These are phyloP conservation scores for Aotearoamyces nothofagi DNA, from an alignment of 2,329 filamentous ascomycete genomes.

Conservation along the genomic window DNA sequence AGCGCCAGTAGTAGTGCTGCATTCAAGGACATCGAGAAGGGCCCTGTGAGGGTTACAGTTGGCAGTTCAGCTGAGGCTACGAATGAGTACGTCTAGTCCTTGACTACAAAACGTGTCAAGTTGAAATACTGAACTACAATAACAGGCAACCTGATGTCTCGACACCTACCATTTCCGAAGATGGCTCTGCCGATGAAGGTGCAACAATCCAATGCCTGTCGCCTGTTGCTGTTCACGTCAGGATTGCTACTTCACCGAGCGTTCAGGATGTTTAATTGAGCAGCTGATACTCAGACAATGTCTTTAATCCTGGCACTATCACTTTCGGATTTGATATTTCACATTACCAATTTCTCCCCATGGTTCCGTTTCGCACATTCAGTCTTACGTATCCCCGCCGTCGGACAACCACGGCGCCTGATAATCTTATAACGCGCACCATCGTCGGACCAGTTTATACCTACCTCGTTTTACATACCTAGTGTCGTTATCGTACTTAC, in stretches of 20 bases:
- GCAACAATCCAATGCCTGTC: slow-evolving; percentile 17
- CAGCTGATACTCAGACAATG: too few relatives aligned
- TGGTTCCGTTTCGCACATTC: too few relatives aligned
- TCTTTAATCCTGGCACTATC: too few relatives aligned
- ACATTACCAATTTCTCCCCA: too few relatives aligned
- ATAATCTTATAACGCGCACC: too few relatives aligned
- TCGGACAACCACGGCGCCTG: not conserved
- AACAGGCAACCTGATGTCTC: slow-evolving; percentile 4
- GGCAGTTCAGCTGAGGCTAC: slow-evolving; percentile 11
- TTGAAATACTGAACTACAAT: too few relatives aligned
- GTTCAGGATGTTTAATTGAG: too few relatives aligned
- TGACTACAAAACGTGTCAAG: too few relatives aligned
- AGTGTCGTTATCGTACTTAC: not conserved
- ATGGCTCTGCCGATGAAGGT: slow-evolving; percentile 18
- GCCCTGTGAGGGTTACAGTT: slow-evolving; percentile 7
- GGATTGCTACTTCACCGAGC: slow-evolving; percentile 1
- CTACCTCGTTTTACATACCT: not conserved
- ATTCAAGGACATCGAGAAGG: slow-evolving; percentile 19
- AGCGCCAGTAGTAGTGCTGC: slow-evolving; percentile 8
- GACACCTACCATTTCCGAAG: slow-evolving; percentile 19
- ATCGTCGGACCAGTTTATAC: too few relatives aligned
- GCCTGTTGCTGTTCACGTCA: slow-evolving; percentile 14
- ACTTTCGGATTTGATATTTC: too few relatives aligned
- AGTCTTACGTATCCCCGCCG: too few relatives aligned
- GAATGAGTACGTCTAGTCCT: slow-evolving; percentile 12